Evolutionary conservation across 192 early-diverging fungal genomes (phyloP), one percentile per base, ranked within the genome.

Genomic region (Coemansia sp.): DNA sequence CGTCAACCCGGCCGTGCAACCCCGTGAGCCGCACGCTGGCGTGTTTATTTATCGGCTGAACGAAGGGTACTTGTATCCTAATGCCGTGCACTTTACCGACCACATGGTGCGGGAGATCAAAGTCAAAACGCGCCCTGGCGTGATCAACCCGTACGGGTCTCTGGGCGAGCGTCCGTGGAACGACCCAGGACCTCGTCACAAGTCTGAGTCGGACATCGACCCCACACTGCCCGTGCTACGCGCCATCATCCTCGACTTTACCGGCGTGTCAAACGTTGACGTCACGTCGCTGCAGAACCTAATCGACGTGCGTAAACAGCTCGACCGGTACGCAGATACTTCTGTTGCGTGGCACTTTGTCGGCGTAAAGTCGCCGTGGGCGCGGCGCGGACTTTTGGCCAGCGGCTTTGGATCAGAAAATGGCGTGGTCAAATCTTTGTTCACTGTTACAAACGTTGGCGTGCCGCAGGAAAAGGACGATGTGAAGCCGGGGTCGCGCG

Each of bases 161-260:
- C 59, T 70, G n/a, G 74, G 71, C 2, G 83, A 87, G 63, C 72
- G 70, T 15, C 79, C 85, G 19, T 88, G 85, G 86, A 87, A 84
- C 50, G 84, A 89, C 50, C 75, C 81, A 0, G 75, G 69, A 2
- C 69, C 72, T 1, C 81, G 72, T 49, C 71, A 82, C 77, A 75
- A 78, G 65, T 12, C 60, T 38, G 59, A 71, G 60, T 50, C 72
- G 56, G 21, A 84, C 25, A 76, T 84, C 7, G 82, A 83, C 47
- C 21, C 14, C 2, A 56, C 63, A 7, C 48, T 68, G 65, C 86
- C 87, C 10, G 60, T 73, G 4, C 77, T 95, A 19, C 78, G 84
- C 20, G 87, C 92, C 1, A 68, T 94, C 20, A 79, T 97, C 28
- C 83, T 97, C 56, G 94, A 97, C 66, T 87, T 97, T 52, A 80